Conservation (phyloP, 495 filamentous ascomycete genomes). For the Talaromyces thailandensis region DNA sequence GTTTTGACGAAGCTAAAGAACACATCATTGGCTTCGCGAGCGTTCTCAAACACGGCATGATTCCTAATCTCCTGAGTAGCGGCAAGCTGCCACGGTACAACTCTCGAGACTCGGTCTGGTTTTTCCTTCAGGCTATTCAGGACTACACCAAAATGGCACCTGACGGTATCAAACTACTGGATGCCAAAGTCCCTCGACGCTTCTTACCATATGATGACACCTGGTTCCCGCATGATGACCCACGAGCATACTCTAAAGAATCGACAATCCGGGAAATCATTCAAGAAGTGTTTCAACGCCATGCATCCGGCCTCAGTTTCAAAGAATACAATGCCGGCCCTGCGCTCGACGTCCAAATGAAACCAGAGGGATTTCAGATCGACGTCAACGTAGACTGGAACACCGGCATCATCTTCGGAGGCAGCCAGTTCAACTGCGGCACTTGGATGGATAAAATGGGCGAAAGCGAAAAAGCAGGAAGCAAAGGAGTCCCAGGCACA, state of each 20-base stretch:
- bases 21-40: slow-evolving; percentile 95
- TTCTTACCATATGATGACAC: slow-evolving; percentile 94
- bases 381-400: slow-evolving; percentile 88
- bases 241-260: slow-evolving; percentile 73
- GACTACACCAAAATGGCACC: slow-evolving; percentile 84
- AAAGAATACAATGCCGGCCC: slow-evolving; percentile 91
- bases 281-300: slow-evolving; percentile 85
- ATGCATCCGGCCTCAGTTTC: slow-evolving; percentile 83
- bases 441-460: slow-evolving; percentile 99
- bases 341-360: slow-evolving; percentile 87
- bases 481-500: slow-evolving; percentile 91
- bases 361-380: slow-evolving; percentile 79
- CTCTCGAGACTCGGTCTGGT: slow-evolving; percentile 93
- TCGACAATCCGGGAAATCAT: slow-evolving; percentile 81
- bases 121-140: slow-evolving; percentile 89
- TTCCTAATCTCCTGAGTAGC: slow-evolving; percentile 84
- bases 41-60: slow-evolving; percentile 97
- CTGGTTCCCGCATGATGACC: slow-evolving; percentile 74
- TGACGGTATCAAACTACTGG: slow-evolving; percentile 62
- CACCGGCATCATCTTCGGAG: slow-evolving; percentile 87
- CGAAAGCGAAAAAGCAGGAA: slow-evolving; percentile 84
- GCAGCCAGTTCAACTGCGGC: slow-evolving; percentile 89
- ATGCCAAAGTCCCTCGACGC: slow-evolving; percentile 70
- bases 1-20: slow-evolving; percentile 79
- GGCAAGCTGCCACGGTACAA: slow-evolving; percentile 94